These are phyloP conservation scores for Rhizopogon roseolus DNA, from an alignment of 768 basidiomycete species.

Conservation along the genomic window DNA sequence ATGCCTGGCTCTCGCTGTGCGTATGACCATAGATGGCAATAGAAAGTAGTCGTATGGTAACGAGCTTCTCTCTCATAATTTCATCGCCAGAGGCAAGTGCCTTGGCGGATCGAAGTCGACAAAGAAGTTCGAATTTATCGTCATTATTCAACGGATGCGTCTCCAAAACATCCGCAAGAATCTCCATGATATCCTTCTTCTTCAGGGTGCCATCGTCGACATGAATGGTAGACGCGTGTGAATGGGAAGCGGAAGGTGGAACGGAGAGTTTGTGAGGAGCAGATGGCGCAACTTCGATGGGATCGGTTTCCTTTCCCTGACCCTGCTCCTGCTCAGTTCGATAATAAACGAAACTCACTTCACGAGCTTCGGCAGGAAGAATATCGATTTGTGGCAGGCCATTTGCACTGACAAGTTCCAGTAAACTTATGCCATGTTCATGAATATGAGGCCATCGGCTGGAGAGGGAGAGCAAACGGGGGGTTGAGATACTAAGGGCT, in stretches of 20 bases:
- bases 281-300: constrained; percentile 34
- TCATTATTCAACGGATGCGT: constrained; percentile 65
- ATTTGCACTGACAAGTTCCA: constrained; percentile 62
- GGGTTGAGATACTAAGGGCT: constrained; percentile 75
- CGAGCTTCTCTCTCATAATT: constrained; percentile 71
- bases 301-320: constrained; percentile 41
- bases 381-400: constrained; percentile 49
- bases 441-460: constrained; percentile 82
- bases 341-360: constrained; percentile 82
- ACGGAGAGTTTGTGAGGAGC: constrained; percentile 46
- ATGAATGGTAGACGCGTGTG: constrained; percentile 56
- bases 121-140: constrained; percentile 86
- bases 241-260: constrained; percentile 26
- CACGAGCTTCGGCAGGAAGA: constrained; percentile 68
- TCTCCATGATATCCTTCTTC: constrained; percentile 63
- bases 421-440: constrained; percentile 73
- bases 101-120: constrained; percentile 77
- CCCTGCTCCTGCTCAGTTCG: constrained; percentile 49
- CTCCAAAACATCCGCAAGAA: constrained; percentile 71
- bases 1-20: constrained; percentile 72
- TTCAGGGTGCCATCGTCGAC: constrained; percentile 58
- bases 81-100: constrained; percentile 56
- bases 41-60: constrained; percentile 76
- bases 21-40: constrained; percentile 92
- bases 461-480: constrained; percentile 76